These are phyloP conservation scores for Haematococcus lacustris DNA, from an alignment of 139 green algal species.

Conservation along the genomic window DNA sequence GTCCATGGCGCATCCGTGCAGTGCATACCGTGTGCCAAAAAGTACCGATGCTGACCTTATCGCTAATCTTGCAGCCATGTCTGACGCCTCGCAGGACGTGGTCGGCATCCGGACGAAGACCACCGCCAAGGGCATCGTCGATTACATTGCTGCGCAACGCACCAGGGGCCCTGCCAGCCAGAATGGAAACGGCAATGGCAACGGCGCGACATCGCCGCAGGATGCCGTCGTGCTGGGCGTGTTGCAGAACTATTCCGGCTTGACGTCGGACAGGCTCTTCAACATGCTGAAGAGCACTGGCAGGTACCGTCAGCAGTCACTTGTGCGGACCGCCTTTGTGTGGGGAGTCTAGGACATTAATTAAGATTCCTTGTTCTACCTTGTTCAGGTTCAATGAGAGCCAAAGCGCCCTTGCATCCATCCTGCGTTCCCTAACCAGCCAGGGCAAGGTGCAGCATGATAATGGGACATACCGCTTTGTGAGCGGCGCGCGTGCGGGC, in stretches of 20 bases:
- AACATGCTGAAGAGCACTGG: slow-evolving; percentile 10
- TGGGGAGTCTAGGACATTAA: too few species aligned
- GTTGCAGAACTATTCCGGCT: slow-evolving; percentile 10
- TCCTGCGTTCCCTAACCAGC: background rate
- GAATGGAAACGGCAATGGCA: background rate
- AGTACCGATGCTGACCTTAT: too few species aligned
- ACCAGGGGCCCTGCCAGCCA: background rate
- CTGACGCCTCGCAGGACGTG: too few species aligned
- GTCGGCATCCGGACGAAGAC: too few species aligned
- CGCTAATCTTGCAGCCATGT: too few species aligned
- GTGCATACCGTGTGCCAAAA: too few species aligned
- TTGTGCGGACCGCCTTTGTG: background rate
- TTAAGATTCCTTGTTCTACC: too few species aligned
- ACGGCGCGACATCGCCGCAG: background rate
- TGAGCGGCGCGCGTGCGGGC: background rate
- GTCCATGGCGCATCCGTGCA: too few species aligned
- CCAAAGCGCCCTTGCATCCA: background rate
- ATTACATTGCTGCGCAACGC: background rate
- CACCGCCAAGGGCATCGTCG: background rate
- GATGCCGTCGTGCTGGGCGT: slow-evolving; percentile 3
- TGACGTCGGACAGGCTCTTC: slow-evolving; percentile 1
- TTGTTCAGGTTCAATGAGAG: slow-evolving; percentile 7
- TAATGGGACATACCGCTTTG: slow-evolving; percentile 4
- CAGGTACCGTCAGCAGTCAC: background rate
- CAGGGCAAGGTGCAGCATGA: slow-evolving; percentile 3